Base-by-base conservation (phyloP, 1,284 basidiomycete genomes). In the Fomitopsis palustris region DNA sequence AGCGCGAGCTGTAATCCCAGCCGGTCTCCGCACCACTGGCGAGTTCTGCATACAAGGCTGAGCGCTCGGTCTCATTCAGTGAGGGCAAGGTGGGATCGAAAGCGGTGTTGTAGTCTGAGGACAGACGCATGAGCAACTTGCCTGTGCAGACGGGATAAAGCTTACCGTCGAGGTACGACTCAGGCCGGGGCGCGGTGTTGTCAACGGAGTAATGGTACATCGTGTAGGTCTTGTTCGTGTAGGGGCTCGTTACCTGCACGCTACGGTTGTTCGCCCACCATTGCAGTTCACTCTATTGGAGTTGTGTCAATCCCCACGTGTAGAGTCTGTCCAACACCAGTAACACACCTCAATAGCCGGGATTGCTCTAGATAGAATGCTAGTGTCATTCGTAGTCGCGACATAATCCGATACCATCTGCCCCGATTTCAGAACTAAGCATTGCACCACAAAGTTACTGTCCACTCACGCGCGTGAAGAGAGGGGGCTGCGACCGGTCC, bases 181-280 rank as follows among this genome's bases (percentile, higher is more conserved):
- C 95, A 0, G 95, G 95, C n/a, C 94, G 81, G 25, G 95, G 95
- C 0, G 92, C 95, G 27, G 78, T 88, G 72, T 96, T 97, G 61
- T 79, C 85, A 0, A 93, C 93, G 1, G 81, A 76, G 67, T 93
- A 96, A 60, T 78, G 87, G 37, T 85, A 83, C 70, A 97, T 81
- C 10, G 78, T 75, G 73, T 90, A 82, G 0, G 81, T 87, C 51
- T 78, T 73, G 66, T 84, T 86, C 60, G 83, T 88, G 78, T 80
- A 87, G 0, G 95, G 92, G 57, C 89, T 91, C 2, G 78, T 88
- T 51, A 96, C 83, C 61, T 80, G 79, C 27, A 91, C 67, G 0
- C 89, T 88, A 27, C 94, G 86, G 70, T 96, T 90, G 51, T 74
- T 81, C 16, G 76, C 67, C 93, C 93, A 98, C 90, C 89, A 97